Evolutionary conservation across 2,329 filamentous ascomycete genomes (phyloP), one percentile per base, ranked within the genome.

Genomic region (Neofusicoccum parvum): DNA sequence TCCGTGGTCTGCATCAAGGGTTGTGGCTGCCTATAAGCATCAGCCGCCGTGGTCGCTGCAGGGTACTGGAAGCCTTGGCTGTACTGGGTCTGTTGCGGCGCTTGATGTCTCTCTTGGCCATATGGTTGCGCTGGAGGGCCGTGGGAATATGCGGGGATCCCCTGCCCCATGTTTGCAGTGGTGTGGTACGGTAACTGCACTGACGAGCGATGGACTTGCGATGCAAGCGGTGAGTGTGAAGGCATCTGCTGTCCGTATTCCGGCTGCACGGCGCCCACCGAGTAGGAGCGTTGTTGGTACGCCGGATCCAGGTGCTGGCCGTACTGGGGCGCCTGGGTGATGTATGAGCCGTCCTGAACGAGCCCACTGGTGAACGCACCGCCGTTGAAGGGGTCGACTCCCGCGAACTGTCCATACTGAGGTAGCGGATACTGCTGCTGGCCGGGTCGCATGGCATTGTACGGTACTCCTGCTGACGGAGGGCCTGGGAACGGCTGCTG

Each of bases 41-140:
- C 64, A 59, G 64, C 53, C 51, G 64, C 56, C 45, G 64, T 58
- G 53, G 64, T 62, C 53, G 51, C 41, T 50, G 64, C 53, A 27
- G 64, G 64, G 53, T 49, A 62, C 46, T 65, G 64, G 48, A 58
- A 53, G 20, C 37, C 53, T 50, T 65, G 64, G 48, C 48, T 59
- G 48, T 65, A 62, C 27, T 65, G 63, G 43, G 48, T 43, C 5
- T 65, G 62, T n/a, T 65, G 62, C 45, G 36, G 60, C 32, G 46
- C 48, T 39, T 65, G 62, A 37, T 32, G 59, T 23, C 45, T 59
- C 32, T 65, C 53, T 48, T 65, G 62, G 34, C 49, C 62, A 17
- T 60, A 60, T 11, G 27, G 43, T 48, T 60, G 56, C 17, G 32
- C n/a, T 46, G 15, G 39, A 20, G 54, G 41, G 34, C 39, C 27